Evolutionary conservation across 129 eudicot genomes (phyloP).

Genomic region (Glebionis coronaria): DNA sequence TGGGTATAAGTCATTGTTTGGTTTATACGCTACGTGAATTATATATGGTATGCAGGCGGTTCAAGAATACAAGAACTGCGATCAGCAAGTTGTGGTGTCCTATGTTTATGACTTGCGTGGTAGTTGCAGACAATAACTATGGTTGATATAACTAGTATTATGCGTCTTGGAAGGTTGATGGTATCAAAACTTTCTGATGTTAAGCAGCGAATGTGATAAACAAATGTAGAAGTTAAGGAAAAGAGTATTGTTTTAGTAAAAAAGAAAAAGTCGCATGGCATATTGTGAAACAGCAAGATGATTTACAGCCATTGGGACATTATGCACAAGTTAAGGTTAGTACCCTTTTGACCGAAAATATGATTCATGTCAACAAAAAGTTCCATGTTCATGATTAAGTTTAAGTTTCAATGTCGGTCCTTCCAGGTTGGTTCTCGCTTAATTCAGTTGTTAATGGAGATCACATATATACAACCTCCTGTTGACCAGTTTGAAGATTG

Average conservation of each 20-base stretch:
- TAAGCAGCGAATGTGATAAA: slow-evolving; percentile 37
- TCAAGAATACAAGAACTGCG: no score
- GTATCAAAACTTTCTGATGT: neutral
- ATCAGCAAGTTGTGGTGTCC: slow-evolving; percentile 18
- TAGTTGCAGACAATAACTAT: neutral
- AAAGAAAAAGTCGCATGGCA: slow-evolving; percentile 55
- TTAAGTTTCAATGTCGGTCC: neutral
- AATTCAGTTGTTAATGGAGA: slow-evolving; percentile 75
- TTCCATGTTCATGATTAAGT: slow-evolving; percentile 11
- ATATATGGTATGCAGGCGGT: no score
- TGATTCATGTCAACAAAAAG: neutral
- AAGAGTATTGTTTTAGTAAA: slow-evolving; percentile 65
- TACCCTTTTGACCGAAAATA: slow-evolving; percentile 17
- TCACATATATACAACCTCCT: slow-evolving; percentile 93
- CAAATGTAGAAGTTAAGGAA: slow-evolving; percentile 52
- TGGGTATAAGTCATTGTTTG: no score
- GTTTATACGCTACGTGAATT: no score
- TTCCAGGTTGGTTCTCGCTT: slow-evolving; percentile 81
- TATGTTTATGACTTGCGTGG: neutral
- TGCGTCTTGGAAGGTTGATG: neutral
- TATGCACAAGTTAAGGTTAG: slow-evolving; percentile 82
- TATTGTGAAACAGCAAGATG: slow-evolving; percentile 71
- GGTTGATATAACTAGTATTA: slow-evolving; percentile 1
- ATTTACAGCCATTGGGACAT: slow-evolving; percentile 82
- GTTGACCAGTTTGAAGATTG: slow-evolving; percentile 69